phyloP scores from a whole-genome alignment of 768 basidiomycete genomes.

The Nevesoporus exiguus region DNA sequence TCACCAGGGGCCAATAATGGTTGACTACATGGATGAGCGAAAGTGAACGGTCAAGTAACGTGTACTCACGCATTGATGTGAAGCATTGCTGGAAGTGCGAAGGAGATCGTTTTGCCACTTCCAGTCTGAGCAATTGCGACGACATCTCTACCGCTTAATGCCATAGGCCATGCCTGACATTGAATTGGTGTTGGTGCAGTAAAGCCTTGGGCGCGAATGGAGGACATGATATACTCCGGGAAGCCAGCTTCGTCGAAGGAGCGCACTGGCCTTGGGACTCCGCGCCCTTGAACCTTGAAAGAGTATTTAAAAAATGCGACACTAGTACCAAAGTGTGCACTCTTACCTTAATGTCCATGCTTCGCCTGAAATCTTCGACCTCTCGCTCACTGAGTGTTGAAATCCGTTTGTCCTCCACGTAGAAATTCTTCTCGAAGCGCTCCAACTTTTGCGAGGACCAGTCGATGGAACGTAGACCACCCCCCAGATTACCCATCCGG shows the following conservation, averaged over 20 bases:
- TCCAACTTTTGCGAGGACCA: constrained; percentile 74
- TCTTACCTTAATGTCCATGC: constrained; percentile 83
- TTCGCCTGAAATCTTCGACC: constrained; percentile 79
- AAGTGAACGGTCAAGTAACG: not conserved
- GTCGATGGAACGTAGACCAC: constrained; percentile 78
- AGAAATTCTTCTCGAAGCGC: constrained; percentile 98
- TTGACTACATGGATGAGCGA: constrained; percentile 52
- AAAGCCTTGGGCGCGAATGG: constrained; percentile 95
- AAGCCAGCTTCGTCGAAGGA: constrained; percentile 94
- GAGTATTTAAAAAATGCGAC: not conserved
- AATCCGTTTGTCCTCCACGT: constrained; percentile 86
- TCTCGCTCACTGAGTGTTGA: constrained; percentile 75
- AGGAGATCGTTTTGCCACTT: constrained; percentile 97
- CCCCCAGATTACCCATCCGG: constrained; percentile 79
- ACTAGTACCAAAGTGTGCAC: not conserved
- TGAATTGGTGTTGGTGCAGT: constrained; percentile 90
- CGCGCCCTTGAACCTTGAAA: constrained; percentile 76
- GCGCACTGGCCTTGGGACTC: constrained; percentile 85
- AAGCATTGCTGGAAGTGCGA: constrained; percentile 98
- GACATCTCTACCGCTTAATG: constrained; percentile 87
- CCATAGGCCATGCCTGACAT: constrained; percentile 99
- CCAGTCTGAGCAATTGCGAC: constrained; percentile 98
- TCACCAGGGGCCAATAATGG: constrained; percentile 90
- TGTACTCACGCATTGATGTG: constrained; percentile 94
- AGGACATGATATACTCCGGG: constrained; percentile 92